Evolutionary conservation across 768 basidiomycete species (phyloP), one percentile per base, ranked within the genome.

Genomic region (Krasilnikovozyma curviuscula): DNA sequence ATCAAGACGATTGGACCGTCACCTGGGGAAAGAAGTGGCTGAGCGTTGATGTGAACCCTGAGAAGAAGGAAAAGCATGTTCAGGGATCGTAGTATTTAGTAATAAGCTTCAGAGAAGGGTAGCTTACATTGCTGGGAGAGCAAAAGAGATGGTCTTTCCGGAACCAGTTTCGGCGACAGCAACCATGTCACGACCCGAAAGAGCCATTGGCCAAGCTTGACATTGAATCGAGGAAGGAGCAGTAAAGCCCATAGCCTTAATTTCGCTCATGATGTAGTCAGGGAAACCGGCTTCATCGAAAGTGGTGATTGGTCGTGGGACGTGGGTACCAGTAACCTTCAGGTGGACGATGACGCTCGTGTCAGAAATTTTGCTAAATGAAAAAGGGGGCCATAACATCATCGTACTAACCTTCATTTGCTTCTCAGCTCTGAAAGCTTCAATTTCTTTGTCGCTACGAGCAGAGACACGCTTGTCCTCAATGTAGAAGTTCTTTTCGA

Each of bases 171-270:
- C 89, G 31, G 93, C 89, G 57, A 98, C 85, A 47, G 91, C 93
- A 38, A 91, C 82, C 32, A 95, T 73, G 66, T 98, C 91, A 52
- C 85, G 74, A 46, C 91, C 91, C 41, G 74, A 84, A 25, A 95
- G 70, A 3, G 93, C 91, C 88, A 97, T 97, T 0, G 93, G 93
- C 93, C 93, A 98, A 16, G 89, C 82, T 64, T 98, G 93, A 61
- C 91, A 93, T 62, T 98, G 93, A 60, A 98, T 97, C 41, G 93
- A 79, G 7, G 91, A 88, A 0, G 93, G 93, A 1, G 73, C 63
- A 25, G 76, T 65, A 68, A 98, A 98, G 28, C 93, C 93, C 68
- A 93, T 86, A 9, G 84, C 83, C 51, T 75, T 79, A 65, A 98
- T 89, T 43, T 91, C 83, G 44, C 75, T 68, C 78, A 95, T 78